These are phyloP conservation scores for Daphne laureola DNA, from an alignment of 441 rosid species.

Conservation along the genomic window DNA sequence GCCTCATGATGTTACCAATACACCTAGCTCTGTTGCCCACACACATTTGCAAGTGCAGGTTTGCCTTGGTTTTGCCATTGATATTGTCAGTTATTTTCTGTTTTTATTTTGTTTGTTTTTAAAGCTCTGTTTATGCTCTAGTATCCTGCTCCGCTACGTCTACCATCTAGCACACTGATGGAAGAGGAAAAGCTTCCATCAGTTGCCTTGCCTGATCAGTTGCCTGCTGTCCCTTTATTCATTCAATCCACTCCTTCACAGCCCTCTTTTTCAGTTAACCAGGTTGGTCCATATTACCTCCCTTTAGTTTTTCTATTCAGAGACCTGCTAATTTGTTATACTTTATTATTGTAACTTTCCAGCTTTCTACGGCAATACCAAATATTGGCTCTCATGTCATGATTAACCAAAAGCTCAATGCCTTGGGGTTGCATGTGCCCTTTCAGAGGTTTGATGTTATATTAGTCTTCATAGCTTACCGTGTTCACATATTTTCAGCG, in stretches of 20 bases:
- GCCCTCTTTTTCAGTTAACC: slow-evolving; percentile 58
- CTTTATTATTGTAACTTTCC: slow-evolving; percentile 20
- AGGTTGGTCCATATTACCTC: slow-evolving; percentile 33
- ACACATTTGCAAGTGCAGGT: slow-evolving; percentile 77
- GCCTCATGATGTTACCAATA: slow-evolving; percentile 72
- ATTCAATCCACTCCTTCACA: slow-evolving; percentile 74
- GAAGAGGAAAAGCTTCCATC: slow-evolving; percentile 87
- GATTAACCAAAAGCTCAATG: slow-evolving; percentile 71
- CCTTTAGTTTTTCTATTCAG: slow-evolving; percentile 2
- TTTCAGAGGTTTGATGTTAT: slow-evolving; percentile 76
- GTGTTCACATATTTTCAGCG: slow-evolving; percentile 1
- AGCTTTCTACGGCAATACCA: slow-evolving; percentile 73
- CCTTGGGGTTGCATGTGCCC: slow-evolving; percentile 70
- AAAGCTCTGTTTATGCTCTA: slow-evolving; percentile 17
- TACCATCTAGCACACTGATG: slow-evolving; percentile 53
- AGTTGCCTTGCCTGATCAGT: slow-evolving; percentile 76
- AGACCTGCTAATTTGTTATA: slow-evolving; percentile 11
- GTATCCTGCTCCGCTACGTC: slow-evolving; percentile 73
- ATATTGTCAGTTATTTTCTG: neutral
- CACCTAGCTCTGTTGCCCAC: slow-evolving; percentile 61
- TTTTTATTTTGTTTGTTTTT: neutral
- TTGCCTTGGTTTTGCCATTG: slow-evolving; percentile 12
- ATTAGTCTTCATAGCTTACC: slow-evolving; percentile 10
- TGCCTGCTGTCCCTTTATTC: slow-evolving; percentile 72
- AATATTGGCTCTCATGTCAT: slow-evolving; percentile 84